Percentiles rank a stretch among this genome's conserved stretches.
These are phyloP conservation scores for Gloeophyllum trabeum DNA, from an alignment of 768 basidiomycete genomes.

Conservation along the genomic window DNA sequence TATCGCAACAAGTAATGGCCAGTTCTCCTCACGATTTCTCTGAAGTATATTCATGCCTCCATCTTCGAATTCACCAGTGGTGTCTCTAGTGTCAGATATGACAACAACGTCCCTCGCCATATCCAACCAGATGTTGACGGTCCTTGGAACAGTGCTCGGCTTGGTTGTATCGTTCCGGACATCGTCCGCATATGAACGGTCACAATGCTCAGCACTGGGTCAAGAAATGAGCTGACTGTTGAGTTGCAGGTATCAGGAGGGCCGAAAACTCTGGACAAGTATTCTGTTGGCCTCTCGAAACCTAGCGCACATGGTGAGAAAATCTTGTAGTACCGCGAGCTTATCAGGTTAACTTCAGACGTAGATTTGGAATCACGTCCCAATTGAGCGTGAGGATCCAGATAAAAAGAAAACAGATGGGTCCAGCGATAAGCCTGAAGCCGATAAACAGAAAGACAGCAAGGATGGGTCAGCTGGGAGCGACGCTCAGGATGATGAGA, in stretches of 20 bases:
- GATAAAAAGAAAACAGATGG: too few relatives aligned
- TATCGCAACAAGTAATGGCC: constrained; percentile 38
- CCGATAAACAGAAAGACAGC: too few relatives aligned
- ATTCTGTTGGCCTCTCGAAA: constrained; percentile 47
- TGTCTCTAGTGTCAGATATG: constrained; percentile 37
- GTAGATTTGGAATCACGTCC: constrained; percentile 49
- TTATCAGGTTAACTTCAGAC: background rate
- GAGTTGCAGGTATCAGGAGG: constrained; percentile 51
- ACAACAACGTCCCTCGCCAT: constrained; percentile 38
- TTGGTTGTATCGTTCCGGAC: constrained; percentile 65
- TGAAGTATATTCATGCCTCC: constrained; percentile 7
- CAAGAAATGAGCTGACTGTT: background rate
- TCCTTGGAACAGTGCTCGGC: constrained; percentile 66
- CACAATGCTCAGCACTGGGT: background rate
- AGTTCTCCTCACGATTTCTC: constrained; percentile 16
- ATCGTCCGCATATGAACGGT: constrained; percentile 61
- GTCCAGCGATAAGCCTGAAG: too few relatives aligned
- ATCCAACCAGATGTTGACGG: constrained; percentile 47
- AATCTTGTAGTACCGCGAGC: background rate
- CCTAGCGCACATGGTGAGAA: constrained; percentile 39
- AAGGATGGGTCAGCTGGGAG: too few relatives aligned
- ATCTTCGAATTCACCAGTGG: constrained; percentile 29
- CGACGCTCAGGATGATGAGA: constrained; percentile 14
- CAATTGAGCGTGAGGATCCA: constrained; percentile 25
- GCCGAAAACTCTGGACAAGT: constrained; percentile 59